A percentile compares a stretch with the other conserved stretches of the same genome.
Conservation (phyloP, 2,329 filamentous ascomycete genomes). For the Penicillium sp. region DNA sequence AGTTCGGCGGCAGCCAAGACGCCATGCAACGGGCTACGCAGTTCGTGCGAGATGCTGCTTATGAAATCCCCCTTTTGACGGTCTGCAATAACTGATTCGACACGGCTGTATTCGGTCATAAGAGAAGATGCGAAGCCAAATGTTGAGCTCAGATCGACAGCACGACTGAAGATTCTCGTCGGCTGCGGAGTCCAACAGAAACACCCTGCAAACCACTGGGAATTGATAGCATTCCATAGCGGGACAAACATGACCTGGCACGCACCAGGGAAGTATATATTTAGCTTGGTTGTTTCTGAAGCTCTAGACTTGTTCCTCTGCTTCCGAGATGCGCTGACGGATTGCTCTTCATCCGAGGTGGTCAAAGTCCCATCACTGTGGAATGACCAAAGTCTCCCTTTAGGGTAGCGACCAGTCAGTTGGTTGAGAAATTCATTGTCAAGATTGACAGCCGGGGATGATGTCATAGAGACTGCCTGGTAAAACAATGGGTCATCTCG, state of each 20-base stretch:
- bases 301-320: constrained; percentile 1
- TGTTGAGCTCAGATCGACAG: constrained; percentile 34
- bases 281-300: constrained; percentile 7
- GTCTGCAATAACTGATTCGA: constrained; percentile 37
- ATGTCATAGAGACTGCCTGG: neutral
- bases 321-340: neutral
- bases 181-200: constrained; percentile 27
- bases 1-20: constrained; percentile 49
- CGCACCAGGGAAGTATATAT: constrained; percentile 23
- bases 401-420: neutral
- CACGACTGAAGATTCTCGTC: constrained; percentile 21
- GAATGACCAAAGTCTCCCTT: neutral
- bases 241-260: constrained; percentile 29
- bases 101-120: constrained; percentile 37
- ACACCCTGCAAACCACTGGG: constrained; percentile 30
- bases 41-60: constrained; percentile 51
- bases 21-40: constrained; percentile 48
- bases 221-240: constrained; percentile 32
- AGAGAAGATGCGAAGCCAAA: constrained; percentile 36
- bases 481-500: neutral
- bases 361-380: neutral
- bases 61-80: constrained; percentile 53
- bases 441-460: neutral
- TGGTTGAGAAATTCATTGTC: neutral
- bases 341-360: neutral